A percentile compares a stretch with the other conserved stretches of the same genome.
These are phyloP conservation scores for Huntiella bhutanensis DNA, from an alignment of 2,329 filamentous ascomycete genomes.

Conservation along the genomic window DNA sequence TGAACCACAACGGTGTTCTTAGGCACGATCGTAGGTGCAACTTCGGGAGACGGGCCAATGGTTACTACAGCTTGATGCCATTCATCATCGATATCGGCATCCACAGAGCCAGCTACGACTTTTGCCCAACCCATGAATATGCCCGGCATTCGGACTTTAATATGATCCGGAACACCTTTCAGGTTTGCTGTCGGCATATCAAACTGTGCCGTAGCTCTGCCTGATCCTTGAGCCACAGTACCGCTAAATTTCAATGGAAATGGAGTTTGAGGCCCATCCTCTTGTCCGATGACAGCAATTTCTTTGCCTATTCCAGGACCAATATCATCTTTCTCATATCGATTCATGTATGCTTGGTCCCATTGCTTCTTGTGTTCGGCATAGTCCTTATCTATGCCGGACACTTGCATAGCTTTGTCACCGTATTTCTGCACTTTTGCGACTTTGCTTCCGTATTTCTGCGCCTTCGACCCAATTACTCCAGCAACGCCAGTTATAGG, in stretches of 20 bases:
- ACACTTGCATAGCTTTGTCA: constrained; percentile 18
- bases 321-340: neutral
- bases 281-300: constrained; percentile 24
- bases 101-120: constrained; percentile 17
- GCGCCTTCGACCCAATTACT: constrained; percentile 18
- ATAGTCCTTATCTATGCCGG: constrained; percentile 16
- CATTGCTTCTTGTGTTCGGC: constrained; percentile 18
- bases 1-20: constrained; percentile 34
- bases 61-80: constrained; percentile 44
- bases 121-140: constrained; percentile 48
- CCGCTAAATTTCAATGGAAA: constrained; percentile 35
- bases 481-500: constrained; percentile 22
- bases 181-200: constrained; percentile 37
- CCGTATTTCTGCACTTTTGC: constrained; percentile 15
- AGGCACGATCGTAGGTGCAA: constrained; percentile 26
- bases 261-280: constrained; percentile 31
- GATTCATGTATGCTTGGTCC: constrained; percentile 1
- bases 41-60: constrained; percentile 30
- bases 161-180: constrained; percentile 28
- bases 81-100: constrained; percentile 8
- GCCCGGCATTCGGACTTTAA: constrained; percentile 35
- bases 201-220: constrained; percentile 21
- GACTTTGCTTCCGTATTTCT: constrained; percentile 16
- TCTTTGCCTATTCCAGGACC: constrained; percentile 3
- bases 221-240: constrained; percentile 26